Conservation (phyloP, 2,329 filamentous ascomycete genomes). For the Pseudofabraea citricarpa region DNA sequence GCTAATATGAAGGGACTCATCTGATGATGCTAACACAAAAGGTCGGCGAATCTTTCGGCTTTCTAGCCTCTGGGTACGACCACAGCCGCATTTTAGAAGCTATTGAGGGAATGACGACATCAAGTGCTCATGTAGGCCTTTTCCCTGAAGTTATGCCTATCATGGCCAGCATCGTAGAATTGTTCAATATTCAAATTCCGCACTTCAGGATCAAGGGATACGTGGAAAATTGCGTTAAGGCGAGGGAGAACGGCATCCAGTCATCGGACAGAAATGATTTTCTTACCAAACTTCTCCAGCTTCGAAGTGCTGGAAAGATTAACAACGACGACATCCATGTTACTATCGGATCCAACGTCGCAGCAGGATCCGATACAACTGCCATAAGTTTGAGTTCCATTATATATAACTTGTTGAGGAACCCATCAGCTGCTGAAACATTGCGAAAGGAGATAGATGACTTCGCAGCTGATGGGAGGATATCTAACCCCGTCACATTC, state of each 20-base stretch:
- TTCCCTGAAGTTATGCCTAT: not conserved
- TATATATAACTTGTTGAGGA: conserved; percentile 25
- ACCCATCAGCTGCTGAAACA: conserved; percentile 25
- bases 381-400: conserved; percentile 28
- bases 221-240: not conserved
- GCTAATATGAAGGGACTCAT: not conserved
- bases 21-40: not conserved
- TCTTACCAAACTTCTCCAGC: not conserved
- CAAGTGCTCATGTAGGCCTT: not conserved
- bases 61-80: not conserved
- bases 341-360: not conserved
- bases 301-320: not conserved
- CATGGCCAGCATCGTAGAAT: not conserved
- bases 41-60: not conserved
- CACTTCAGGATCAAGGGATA: not conserved
- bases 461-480: conserved; percentile 3
- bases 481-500: conserved; percentile 23
- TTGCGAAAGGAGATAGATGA: conserved; percentile 34
- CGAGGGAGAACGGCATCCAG: not conserved
- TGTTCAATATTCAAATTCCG: not conserved
- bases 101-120: not conserved
- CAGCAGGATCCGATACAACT: conserved; percentile 27
- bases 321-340: not conserved
- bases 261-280: not conserved
- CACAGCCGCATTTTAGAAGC: not conserved